Conservation (phyloP, 306 rosid species). For the Senna siamea region DNA sequence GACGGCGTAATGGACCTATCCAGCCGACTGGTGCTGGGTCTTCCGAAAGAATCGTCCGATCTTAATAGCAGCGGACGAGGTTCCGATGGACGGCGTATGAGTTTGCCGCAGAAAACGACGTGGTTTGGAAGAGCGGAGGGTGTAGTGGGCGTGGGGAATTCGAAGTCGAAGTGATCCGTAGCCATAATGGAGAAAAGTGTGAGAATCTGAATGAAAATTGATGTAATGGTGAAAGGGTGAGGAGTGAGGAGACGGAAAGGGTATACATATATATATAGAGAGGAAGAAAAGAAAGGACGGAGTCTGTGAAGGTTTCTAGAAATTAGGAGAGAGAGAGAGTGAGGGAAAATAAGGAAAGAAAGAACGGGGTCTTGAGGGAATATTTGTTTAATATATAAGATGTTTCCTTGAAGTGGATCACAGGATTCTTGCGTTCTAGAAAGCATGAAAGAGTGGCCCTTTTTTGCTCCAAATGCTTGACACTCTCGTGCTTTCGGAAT, state of each 20-base stretch:
- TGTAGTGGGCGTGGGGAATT: slow-evolving; percentile 29
- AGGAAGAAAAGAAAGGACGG: neutral
- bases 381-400: neutral
- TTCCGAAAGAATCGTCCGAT: neutral
- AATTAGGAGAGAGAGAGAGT: no score
- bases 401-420: neutral
- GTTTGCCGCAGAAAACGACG: slow-evolving; percentile 46
- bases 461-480: no score
- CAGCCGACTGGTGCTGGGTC: neutral
- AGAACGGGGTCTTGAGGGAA: neutral
- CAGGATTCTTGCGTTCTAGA: slow-evolving; percentile 3
- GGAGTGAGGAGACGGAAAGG: neutral
- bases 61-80: neutral
- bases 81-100: slow-evolving; percentile 33
- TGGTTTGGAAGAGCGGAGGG: slow-evolving; percentile 2
- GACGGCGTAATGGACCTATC: neutral
- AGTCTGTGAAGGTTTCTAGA: neutral
- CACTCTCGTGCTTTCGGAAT: no score
- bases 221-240: no score
- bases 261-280: neutral
- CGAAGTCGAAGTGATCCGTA: slow-evolving; percentile 31
- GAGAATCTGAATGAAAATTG: neutral
- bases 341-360: no score
- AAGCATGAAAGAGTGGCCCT: no score
- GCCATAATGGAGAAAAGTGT: neutral